These are phyloP conservation scores for Glarea lozoyensis DNA, from an alignment of 495 filamentous ascomycete species.

Conservation along the genomic window DNA sequence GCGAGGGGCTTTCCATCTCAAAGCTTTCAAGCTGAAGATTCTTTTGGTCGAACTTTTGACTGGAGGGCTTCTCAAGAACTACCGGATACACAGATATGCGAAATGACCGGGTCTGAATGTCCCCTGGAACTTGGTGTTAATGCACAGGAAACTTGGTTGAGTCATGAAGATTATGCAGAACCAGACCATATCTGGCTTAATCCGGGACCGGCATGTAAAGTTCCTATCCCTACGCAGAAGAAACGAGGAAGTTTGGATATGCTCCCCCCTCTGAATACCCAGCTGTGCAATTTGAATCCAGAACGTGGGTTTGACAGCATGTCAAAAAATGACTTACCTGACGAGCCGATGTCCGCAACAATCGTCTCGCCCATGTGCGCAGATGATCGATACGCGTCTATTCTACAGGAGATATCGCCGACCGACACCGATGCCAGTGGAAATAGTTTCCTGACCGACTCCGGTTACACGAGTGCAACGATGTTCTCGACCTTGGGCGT, in stretches of 20 bases:
- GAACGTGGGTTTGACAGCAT: background rate
- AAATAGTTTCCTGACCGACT: slow-evolving; percentile 16
- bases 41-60: slow-evolving; percentile 7
- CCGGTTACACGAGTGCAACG: slow-evolving; percentile 18
- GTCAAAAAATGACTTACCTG: background rate
- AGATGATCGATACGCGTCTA: background rate
- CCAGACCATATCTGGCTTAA: slow-evolving; percentile 8
- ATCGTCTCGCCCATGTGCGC: slow-evolving; percentile 17
- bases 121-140: slow-evolving; percentile 4
- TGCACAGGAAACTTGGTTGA: slow-evolving; percentile 6
- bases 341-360: slow-evolving; percentile 1
- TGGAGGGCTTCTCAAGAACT: slow-evolving; percentile 12
- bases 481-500: slow-evolving; percentile 5
- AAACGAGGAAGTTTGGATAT: background rate
- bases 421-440: slow-evolving; percentile 17
- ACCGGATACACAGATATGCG: slow-evolving; percentile 13
- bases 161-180: slow-evolving; percentile 12
- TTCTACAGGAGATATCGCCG: slow-evolving; percentile 13
- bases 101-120: slow-evolving; percentile 14
- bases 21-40: slow-evolving; percentile 6
- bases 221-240: too few relatives aligned
- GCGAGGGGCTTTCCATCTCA: slow-evolving; percentile 3
- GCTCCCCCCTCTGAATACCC: slow-evolving; percentile 9
- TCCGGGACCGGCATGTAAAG: too few relatives aligned
- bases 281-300: background rate